Conservation (phyloP, 306 rosid species). For the Begonia peltatifolia region DNA sequence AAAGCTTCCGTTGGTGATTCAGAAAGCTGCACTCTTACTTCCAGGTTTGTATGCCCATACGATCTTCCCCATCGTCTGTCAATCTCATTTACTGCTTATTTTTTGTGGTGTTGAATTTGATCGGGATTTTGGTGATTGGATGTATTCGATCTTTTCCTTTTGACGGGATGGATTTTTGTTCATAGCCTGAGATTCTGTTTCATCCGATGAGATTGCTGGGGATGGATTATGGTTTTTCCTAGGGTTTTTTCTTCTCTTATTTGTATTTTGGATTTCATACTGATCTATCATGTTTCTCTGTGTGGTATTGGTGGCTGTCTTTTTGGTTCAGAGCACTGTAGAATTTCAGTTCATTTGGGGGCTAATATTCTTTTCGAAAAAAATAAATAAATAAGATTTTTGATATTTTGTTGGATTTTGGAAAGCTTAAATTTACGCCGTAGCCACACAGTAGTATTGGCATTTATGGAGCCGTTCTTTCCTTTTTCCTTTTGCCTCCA, state of each 20-base stretch:
- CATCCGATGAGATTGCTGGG: slow-evolving; percentile 14
- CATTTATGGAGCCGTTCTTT: neutral
- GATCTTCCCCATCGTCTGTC: slow-evolving; percentile 33
- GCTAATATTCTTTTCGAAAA: neutral
- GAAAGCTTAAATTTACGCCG: neutral
- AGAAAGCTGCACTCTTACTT: slow-evolving; percentile 31
- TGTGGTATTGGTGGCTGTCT: slow-evolving; percentile 16
- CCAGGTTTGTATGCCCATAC: slow-evolving; percentile 53
- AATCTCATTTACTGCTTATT: slow-evolving; percentile 1
- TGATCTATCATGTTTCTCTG: slow-evolving; percentile 15
- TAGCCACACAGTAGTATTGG: neutral
- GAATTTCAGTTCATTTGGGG: neutral
- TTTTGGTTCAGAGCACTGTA: slow-evolving; percentile 11
- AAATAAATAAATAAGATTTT: neutral
- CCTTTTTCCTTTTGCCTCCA: too few species aligned
- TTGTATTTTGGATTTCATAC: slow-evolving; percentile 11
- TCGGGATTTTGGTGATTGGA: slow-evolving; percentile 24
- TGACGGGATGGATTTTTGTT: slow-evolving; percentile 10
- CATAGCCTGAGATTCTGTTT: slow-evolving; percentile 11
- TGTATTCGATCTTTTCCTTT: slow-evolving; percentile 25
- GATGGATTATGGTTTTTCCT: slow-evolving; percentile 18
- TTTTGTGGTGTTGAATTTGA: slow-evolving; percentile 21
- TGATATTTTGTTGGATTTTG: neutral
- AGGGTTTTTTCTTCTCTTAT: slow-evolving; percentile 13
- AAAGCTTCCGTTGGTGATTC: slow-evolving; percentile 41